Base-by-base conservation (phyloP, 495 filamentous ascomycete genomes). In the Aspergillus asperescens region DNA sequence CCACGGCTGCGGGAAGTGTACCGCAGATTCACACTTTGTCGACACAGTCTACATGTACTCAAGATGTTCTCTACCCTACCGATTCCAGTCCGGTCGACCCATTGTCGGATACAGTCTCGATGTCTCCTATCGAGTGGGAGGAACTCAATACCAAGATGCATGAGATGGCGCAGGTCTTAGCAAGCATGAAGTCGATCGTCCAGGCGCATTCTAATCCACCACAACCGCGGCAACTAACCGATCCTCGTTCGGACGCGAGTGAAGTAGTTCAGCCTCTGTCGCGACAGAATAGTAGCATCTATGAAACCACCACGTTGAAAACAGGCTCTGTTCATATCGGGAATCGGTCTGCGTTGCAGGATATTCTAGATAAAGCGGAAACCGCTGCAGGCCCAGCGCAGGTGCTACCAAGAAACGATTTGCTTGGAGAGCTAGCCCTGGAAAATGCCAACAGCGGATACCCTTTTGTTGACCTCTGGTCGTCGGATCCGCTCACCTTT, bases 361-460 rank as follows among this genome's bases (percentile, higher is more conserved):
- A 77, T 56, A 75, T 77, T 27, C 38, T 77, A 54, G 63, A 73
- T 37, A 70, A 69, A 45, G 66, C 74, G 27, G 70, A 70, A 41
- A 37, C 38, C 12, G 70, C 65, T 5, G 65, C 63, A 49, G 71
- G 69, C 18, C 62, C 59, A 42, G 72, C 71, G 50, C 66, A 68
- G 54, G 84, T 77, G 50, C 71, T 90, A n/a, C 73, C 90, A 28
- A 81, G 85, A 65, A 85, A 87, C 50, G 87, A 87, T 61, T 83
- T 94, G 63, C 77, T 90, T 27, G 85, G 87, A 8, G 84, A 91
- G 16, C 80, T 94, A 32, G 89, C 87, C 15, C 72, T 94, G 42
- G 88, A 89, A 55, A 90, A 89, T 57, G 86, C 89, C 44, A 76
- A 77, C 18, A 84, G 85, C 13, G 84, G 86, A 32, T 94, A 91